Conservation (phyloP, 1,139 yeast genomes). For the Meyerozyma sp. region DNA sequence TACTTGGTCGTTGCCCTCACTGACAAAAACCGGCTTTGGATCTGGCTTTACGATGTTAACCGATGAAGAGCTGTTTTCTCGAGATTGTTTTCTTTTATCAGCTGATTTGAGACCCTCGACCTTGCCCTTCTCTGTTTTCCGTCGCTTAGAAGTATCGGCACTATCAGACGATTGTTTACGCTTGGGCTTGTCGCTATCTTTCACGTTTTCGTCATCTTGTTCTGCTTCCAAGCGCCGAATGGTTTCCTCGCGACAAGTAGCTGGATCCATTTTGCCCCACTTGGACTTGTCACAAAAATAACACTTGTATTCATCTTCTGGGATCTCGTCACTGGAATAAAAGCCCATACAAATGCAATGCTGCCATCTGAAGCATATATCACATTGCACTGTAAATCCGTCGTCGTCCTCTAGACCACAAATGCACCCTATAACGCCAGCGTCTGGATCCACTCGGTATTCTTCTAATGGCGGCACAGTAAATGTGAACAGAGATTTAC, state of each 20-base stretch:
- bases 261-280: conserved; percentile 49
- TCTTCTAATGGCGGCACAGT: conserved; percentile 29
- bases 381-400: conserved; percentile 93
- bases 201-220: conserved; percentile 10
- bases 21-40: conserved; percentile 12
- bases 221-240: conserved; percentile 31
- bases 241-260: conserved; percentile 28
- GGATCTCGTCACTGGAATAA: conserved; percentile 65
- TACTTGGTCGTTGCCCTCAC: conserved; percentile 33
- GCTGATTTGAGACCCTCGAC: neutral
- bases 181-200: conserved; percentile 3
- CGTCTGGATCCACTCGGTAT: conserved; percentile 68
- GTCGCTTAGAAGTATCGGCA: neutral
- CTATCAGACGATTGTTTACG: neutral
- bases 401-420: conserved; percentile 90
- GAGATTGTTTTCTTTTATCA: neutral
- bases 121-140: neutral
- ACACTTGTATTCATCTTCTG: conserved; percentile 75
- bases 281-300: conserved; percentile 62
- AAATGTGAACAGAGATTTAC: neutral
- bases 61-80: neutral
- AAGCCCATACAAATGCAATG: conserved; percentile 88
- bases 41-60: neutral
- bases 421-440: conserved; percentile 84
- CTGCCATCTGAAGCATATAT: conserved; percentile 88